Evolutionary conservation across 2,329 filamentous ascomycete genomes (phyloP), one percentile per base, ranked within the genome.

Genomic region (Trichoderma atrobrunneum): DNA sequence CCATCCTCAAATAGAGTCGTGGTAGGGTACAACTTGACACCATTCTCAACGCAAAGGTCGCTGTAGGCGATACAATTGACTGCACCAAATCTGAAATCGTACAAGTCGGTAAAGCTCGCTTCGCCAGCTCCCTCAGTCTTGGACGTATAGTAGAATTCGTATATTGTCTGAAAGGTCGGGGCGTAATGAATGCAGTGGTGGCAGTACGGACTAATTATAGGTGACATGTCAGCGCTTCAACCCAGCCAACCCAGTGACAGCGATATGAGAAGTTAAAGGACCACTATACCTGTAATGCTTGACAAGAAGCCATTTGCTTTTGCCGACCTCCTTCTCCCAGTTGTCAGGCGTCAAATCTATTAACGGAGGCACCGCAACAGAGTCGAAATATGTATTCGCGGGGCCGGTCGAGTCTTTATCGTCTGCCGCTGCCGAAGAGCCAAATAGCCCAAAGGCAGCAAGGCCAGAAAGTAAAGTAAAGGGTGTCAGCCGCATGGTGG

Each of bases 101-200:
- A 98, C 81, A 90, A 96, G 70, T 91, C 87, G 36, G 91, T 90
- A 78, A 98, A 98, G 32, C 83, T 82, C 54, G 86, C 83, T 83
- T 89, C 74, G 80, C 85, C 77, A 83, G 87, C 82, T 84, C 88
- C 76, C 81, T 84, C 77, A 18, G 92, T 91, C 77, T 94, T 91
- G 48, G 93, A 96, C 48, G 95, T 98, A 84, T 93, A 85, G 84
- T 98, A 99, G 82, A 91, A 98, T 84, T 99, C 96, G 86, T 98
- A 97, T 16, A 95, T 82, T 6, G 95, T 98, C 82, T 98, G 94
- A 86, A 90, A 98, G 65, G 89, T 91, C 8, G 96, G 96, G 67
- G 93, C 94, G 78, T 94, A 93, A 64, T 87, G 85, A 80, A 87
- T 87, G 84, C 95, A 98, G 81, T 97, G 94, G 61, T 87, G 87